A percentile compares a stretch with the other conserved stretches of the same genome.
Conservation (phyloP, 805 yeast genomes). For the Teunomyces gatunensis region DNA sequence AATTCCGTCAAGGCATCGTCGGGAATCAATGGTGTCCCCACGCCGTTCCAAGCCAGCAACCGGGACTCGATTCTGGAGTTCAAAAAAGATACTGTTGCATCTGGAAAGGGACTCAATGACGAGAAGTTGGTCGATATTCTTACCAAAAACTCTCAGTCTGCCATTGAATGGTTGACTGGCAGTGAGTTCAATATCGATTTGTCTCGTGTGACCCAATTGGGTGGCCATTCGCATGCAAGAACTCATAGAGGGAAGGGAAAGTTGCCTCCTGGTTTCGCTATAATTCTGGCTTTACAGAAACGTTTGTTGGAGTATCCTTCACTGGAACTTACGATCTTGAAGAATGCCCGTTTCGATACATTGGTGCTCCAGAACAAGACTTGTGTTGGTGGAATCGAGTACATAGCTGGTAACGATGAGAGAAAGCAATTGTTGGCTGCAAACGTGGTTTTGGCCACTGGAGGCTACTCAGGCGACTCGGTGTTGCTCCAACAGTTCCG, state of each 20-base stretch:
- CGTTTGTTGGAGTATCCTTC: constrained; percentile 30
- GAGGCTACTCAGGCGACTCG: constrained; percentile 52
- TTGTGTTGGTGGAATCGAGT: constrained; percentile 43
- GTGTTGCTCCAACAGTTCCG: constrained; percentile 39
- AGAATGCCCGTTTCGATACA: constrained; percentile 13
- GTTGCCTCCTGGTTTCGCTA: constrained; percentile 60
- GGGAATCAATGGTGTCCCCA: constrained; percentile 51
- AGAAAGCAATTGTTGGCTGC: constrained; percentile 8
- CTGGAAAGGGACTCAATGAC: constrained; percentile 32
- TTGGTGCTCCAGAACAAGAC: constrained; percentile 24
- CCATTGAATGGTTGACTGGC: constrained; percentile 32
- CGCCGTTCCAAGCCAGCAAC: constrained; percentile 21
- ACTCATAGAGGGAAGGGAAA: constrained; percentile 42
- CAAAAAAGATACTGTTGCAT: constrained; percentile 26
- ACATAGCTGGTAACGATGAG: constrained; percentile 21
- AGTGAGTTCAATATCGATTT: constrained; percentile 26
- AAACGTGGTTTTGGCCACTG: constrained; percentile 53
- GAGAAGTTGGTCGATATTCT: constrained; percentile 23
- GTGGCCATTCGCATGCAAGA: constrained; percentile 41
- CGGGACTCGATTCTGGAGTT: constrained; percentile 27
- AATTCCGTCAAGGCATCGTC: constrained; percentile 62
- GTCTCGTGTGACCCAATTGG: constrained; percentile 30
- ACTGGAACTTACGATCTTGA: constrained; percentile 17
- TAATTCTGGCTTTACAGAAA: constrained; percentile 45
- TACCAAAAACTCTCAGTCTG: constrained; percentile 24